Evolutionary conservation across 2,329 filamentous ascomycete genomes (phyloP), one percentile per base, ranked within the genome.

Genomic region (Diaporthe sp.): DNA sequence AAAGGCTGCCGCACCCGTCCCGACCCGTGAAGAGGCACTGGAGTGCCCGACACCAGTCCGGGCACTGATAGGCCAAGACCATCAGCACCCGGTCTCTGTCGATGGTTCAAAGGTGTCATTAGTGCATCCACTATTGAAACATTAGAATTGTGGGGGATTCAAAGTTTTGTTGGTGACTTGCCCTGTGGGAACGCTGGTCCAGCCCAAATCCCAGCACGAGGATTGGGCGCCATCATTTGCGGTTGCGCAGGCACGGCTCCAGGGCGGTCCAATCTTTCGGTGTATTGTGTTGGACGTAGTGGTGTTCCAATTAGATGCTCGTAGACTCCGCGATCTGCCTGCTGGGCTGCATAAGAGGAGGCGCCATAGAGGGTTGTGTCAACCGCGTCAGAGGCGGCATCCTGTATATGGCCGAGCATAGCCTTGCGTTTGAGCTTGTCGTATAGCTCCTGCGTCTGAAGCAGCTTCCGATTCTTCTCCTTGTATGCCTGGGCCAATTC

Each of bases 401-500:
- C 84, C 76, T 89, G 87, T 39, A 91, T 86, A 25, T 91, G 87
- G 13, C 85, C 86, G 55, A 90, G 81, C 78, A 91, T 86, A 2
- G 86, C 86, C 73, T 86, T 88, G 59, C 88, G 84, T 78, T 91
- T 92, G 61, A 91, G 82, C 75, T 88, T 91, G 78, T 91, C 89
- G 75, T 92, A 92, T 2, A 91, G 83, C 75, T 91, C 89, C 78
- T 95, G 94, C 3, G 91, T 89, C 75, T 94, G 92, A 7, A 91
- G 83, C 4, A 94, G 88, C 73, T 92, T 93, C 61, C 89, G 91
- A 77, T 85, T 91, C 81, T 96, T 97, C 30, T 95, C 92, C 72
- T 89, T 89, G 78, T 91, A 92, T 5, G 91, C 87, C 30, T 91
- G 87, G 6, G 87, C 85, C 1, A 97, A 84, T 47, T 96, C 93